phyloP scores from a whole-genome alignment of 2,329 filamentous ascomycete species.

The Hymenoscyphus infarciens region DNA sequence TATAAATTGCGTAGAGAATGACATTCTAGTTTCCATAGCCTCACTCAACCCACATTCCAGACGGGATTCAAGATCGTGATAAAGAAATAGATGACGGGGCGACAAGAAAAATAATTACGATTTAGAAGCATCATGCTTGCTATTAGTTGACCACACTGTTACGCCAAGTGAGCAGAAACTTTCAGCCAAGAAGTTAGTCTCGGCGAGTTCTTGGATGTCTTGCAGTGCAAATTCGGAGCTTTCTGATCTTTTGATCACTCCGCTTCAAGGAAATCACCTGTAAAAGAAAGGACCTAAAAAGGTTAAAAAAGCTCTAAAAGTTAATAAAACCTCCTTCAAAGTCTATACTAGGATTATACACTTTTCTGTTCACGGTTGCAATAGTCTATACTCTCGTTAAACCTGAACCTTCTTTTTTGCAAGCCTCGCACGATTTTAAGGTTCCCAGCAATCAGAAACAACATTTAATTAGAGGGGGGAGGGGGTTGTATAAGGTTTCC shows the following conservation, averaged over 20 bases:
- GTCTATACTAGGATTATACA: too few relatives aligned
- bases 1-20: not conserved
- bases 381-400: too few relatives aligned
- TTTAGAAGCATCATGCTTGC: not conserved
- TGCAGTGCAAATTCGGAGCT: not conserved
- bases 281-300: too few relatives aligned
- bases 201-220: not conserved
- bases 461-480: too few relatives aligned
- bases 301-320: too few relatives aligned
- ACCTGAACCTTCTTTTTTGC: too few relatives aligned
- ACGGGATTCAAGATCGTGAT: not conserved
- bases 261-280: not conserved
- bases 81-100: not conserved
- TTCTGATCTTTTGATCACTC: not conserved
- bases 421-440: too few relatives aligned
- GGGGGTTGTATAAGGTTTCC: too few relatives aligned
- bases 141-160: not conserved
- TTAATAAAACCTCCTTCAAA: too few relatives aligned
- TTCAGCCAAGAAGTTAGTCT: not conserved
- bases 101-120: not conserved
- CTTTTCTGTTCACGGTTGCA: too few relatives aligned
- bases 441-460: too few relatives aligned
- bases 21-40: not conserved
- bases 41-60: not conserved
- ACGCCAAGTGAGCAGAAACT: not conserved